Evolutionary conservation across 2,329 filamentous ascomycete species (phyloP).

Genomic region (Shiraia bambusicola): DNA sequence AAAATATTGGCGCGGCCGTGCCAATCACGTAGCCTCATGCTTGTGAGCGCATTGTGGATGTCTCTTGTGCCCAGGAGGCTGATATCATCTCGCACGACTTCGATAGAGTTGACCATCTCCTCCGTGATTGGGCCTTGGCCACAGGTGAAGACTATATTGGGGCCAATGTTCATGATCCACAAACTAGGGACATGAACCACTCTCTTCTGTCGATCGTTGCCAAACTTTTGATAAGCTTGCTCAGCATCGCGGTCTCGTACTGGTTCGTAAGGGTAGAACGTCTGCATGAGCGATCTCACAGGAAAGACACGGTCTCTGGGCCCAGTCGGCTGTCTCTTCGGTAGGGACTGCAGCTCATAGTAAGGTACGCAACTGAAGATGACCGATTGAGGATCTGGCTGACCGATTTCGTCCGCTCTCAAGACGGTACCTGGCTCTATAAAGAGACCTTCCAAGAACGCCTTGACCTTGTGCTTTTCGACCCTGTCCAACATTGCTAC

Average conservation of each 20-base stretch:
- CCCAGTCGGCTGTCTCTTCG: not conserved
- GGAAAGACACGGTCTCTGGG: constrained; percentile 17
- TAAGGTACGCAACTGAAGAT: constrained; percentile 38
- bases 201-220: constrained; percentile 12
- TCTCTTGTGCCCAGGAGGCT: constrained; percentile 8
- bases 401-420: constrained; percentile 26
- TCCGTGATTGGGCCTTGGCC: constrained; percentile 23
- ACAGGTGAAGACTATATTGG: constrained; percentile 29
- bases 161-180: constrained; percentile 36
- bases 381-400: constrained; percentile 20
- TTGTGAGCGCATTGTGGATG: constrained; percentile 8
- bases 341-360: constrained; percentile 19
- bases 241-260: constrained; percentile 34
- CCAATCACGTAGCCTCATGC: constrained; percentile 26
- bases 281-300: constrained; percentile 32
- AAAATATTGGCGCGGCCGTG: constrained; percentile 25
- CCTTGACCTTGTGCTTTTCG: constrained; percentile 28
- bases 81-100: constrained; percentile 21
- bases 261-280: constrained; percentile 36
- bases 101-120: constrained; percentile 32
- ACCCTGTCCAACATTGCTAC: constrained; percentile 22
- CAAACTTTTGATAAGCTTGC: constrained; percentile 31
- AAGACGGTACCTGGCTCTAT: constrained; percentile 39
- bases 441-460: constrained; percentile 31
- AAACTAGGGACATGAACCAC: constrained; percentile 33